Evolutionary conservation across 2,329 filamentous ascomycete genomes (phyloP), one percentile per base, ranked within the genome.

Genomic region (Scytalidium sp.): DNA sequence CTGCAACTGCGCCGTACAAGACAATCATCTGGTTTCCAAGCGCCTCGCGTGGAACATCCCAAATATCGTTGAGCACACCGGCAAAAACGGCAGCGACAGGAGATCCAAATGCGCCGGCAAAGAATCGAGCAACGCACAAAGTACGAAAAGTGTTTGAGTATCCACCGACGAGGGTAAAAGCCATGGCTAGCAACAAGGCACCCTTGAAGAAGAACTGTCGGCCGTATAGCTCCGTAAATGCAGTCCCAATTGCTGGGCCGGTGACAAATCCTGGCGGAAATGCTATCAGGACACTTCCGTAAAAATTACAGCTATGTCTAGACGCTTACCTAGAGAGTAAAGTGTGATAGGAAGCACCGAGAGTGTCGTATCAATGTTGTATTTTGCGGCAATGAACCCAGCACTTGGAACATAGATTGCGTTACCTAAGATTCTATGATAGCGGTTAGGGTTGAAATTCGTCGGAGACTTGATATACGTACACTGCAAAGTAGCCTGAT

Each of bases 41-140:
- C 32, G 45, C 48, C 3, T 55, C 50, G 6, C 47, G 41, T 23
- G 45, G 50, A 8, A 50, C 39, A n/a, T 55, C 42, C 50, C 50
- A 55, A 5, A 55, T 3, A 45, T 55, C 52, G n/a, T 48, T 53
- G 19, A 55, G 45, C 2, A 48, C 36, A 19, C 50, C 52, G 27
- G 39, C 50, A 21, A 50, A 47, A 1, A 53, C 29, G 7, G 47
- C 43, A 9, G 50, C 22, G 10, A 27, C 44, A 29, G 52, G 50
- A 10, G 43, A 46, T 48, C 45, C 43, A 5, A 50, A 45, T 3
- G 45, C 23, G n/a, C 52, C 50, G 22, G 52, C 36, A 5, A 55
- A 23, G 21, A 25, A 41, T 44, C 52, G 22, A 4, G 52, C 47
- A 25, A 48, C 41, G 10, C 36, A 29, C 15, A 55, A n/a, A 1